Evolutionary conservation across 2,329 filamentous ascomycete genomes (phyloP).

Genomic region (Botryotinia convoluta): DNA sequence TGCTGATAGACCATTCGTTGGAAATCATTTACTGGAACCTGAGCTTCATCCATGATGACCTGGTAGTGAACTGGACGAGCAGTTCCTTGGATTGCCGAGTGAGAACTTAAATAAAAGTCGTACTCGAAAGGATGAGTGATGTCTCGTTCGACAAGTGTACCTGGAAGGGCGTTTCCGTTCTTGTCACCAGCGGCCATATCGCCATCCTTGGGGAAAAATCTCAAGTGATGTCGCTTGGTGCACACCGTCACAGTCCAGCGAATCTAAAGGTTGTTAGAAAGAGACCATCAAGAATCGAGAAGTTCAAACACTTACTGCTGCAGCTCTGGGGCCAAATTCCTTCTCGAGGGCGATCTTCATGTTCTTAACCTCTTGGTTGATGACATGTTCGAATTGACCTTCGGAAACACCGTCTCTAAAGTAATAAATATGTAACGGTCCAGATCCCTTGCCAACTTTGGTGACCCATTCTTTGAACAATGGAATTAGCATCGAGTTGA

Average conservation of each 20-base stretch:
- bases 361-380: slow-evolving; percentile 71
- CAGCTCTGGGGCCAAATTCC: slow-evolving; percentile 33
- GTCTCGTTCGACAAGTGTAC: slow-evolving; percentile 82
- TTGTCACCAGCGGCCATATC: slow-evolving; percentile 57
- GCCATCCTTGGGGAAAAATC: slow-evolving; percentile 73
- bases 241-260: slow-evolving; percentile 85
- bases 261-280: slow-evolving; percentile 26
- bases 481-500: slow-evolving; percentile 61
- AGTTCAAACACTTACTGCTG: slow-evolving; percentile 29
- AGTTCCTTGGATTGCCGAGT: slow-evolving; percentile 87
- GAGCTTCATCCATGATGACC: slow-evolving; percentile 78
- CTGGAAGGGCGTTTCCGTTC: slow-evolving; percentile 80
- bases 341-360: slow-evolving; percentile 61
- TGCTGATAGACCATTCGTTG: slow-evolving; percentile 93
- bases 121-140: slow-evolving; percentile 89
- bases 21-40: slow-evolving; percentile 63
- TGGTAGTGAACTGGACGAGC: slow-evolving; percentile 91
- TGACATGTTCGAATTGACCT: slow-evolving; percentile 76
- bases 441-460: slow-evolving; percentile 49
- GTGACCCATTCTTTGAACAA: slow-evolving; percentile 64
- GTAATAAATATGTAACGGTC: slow-evolving; percentile 78
- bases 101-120: slow-evolving; percentile 67
- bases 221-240: slow-evolving; percentile 90
- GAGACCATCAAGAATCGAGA: not conserved
- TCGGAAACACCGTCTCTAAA: slow-evolving; percentile 92